phyloP scores from a whole-genome alignment of 2,329 filamentous ascomycete genomes.

The Stylonectria norvegica region DNA sequence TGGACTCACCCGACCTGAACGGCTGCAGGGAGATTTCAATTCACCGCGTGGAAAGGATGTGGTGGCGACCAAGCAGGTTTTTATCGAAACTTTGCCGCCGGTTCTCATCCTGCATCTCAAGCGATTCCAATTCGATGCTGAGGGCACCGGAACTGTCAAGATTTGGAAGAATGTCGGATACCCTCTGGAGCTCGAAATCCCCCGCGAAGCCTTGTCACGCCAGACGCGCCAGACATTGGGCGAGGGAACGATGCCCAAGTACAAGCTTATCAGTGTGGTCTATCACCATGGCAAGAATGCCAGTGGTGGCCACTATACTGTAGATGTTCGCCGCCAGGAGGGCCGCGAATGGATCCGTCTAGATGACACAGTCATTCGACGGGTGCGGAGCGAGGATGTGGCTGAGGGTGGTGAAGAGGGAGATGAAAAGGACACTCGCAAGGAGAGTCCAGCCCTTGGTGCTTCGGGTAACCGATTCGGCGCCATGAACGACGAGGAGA shows the following conservation, averaged over 20 bases:
- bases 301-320: constrained; percentile 93
- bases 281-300: constrained; percentile 98
- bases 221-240: constrained; percentile 63
- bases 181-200: constrained; percentile 89
- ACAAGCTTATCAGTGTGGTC: constrained; percentile 83
- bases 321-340: constrained; percentile 93
- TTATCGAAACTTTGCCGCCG: constrained; percentile 86
- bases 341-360: constrained; percentile 94
- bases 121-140: constrained; percentile 91
- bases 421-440: constrained; percentile 55
- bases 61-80: constrained; percentile 86
- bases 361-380: constrained; percentile 86
- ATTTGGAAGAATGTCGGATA: constrained; percentile 99
- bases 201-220: constrained; percentile 80
- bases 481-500: constrained; percentile 62
- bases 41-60: constrained; percentile 73
- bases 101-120: constrained; percentile 94
- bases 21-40: constrained; percentile 79
- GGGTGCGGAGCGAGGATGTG: constrained; percentile 83
- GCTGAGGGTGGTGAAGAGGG: constrained; percentile 82
- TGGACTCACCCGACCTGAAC: constrained; percentile 78
- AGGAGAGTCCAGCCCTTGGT: constrained; percentile 27
- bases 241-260: constrained; percentile 70
- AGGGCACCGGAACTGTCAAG: constrained; percentile 79
- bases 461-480: constrained; percentile 71